A percentile compares a stretch with the other conserved stretches of the same genome.
phyloP scores from a whole-genome alignment of 805 yeast species.

The Saccharomyces paradoxus region DNA sequence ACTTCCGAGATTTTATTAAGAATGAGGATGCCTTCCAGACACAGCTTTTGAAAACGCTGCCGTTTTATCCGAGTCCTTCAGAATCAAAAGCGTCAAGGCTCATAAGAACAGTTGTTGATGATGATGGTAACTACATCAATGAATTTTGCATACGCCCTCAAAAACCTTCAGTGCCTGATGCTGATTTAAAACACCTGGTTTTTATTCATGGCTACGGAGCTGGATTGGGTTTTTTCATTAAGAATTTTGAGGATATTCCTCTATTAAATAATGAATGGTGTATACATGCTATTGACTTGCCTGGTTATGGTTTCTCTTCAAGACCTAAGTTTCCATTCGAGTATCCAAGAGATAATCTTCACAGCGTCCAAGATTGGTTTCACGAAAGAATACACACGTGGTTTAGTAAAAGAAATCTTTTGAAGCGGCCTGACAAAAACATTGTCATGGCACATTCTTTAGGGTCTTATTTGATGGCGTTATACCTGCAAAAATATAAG shows the following conservation, averaged over 20 bases:
- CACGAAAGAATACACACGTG: conserved; percentile 44
- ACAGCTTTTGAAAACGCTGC: conserved; percentile 38
- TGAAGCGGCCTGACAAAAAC: conserved; percentile 34
- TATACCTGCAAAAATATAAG: conserved; percentile 48
- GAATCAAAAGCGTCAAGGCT: conserved; percentile 21
- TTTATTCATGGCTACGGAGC: conserved; percentile 95
- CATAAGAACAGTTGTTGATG: conserved; percentile 35
- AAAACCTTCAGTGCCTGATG: conserved; percentile 24
- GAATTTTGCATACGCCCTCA: conserved; percentile 61
- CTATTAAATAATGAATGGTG: conserved; percentile 45
- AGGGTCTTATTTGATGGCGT: conserved; percentile 77
- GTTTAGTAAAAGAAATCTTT: conserved; percentile 26
- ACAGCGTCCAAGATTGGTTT: conserved; percentile 33
- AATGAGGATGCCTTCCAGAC: conserved; percentile 39
- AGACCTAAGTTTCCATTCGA: conserved; percentile 57
- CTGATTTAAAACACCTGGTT: conserved; percentile 44
- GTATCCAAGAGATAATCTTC: conserved; percentile 18
- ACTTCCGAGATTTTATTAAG: conserved; percentile 34
- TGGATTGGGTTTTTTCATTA: conserved; percentile 75
- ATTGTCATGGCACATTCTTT: conserved; percentile 77
- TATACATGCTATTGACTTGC: conserved; percentile 76
- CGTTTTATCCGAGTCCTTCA: conserved; percentile 38
- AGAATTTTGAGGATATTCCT: conserved; percentile 55
- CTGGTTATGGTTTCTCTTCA: conserved; percentile 87
- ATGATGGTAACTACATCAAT: conserved; percentile 52